phyloP scores from a whole-genome alignment of 176 grass and related monocot genomes.

The Musa troglodytarum region DNA sequence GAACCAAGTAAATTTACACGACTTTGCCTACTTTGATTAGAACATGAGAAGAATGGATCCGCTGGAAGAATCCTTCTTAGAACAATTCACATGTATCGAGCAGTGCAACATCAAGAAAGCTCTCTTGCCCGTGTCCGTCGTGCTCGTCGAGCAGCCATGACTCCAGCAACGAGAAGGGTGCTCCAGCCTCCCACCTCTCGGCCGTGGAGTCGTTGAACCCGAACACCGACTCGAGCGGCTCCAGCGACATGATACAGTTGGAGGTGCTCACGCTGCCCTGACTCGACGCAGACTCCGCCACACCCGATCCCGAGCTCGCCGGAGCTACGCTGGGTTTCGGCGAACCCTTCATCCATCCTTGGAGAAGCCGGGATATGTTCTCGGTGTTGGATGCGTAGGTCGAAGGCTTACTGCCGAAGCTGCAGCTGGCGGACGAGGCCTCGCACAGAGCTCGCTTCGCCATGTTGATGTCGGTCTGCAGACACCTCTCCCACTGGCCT shows the following conservation, averaged over 20 bases:
- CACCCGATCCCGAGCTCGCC: background rate
- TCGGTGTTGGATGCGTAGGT: slow-evolving; percentile 52
- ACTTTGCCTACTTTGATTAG: too few species aligned
- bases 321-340: slow-evolving; percentile 18
- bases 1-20: too few species aligned
- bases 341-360: slow-evolving; percentile 39
- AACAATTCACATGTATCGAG: background rate
- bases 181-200: slow-evolving; percentile 23
- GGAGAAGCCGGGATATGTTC: slow-evolving; percentile 77
- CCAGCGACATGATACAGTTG: background rate
- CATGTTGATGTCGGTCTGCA: slow-evolving; percentile 76
- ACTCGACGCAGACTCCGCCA: slow-evolving; percentile 16
- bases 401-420: background rate
- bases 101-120: background rate
- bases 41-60: too few species aligned
- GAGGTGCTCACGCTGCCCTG: background rate
- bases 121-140: slow-evolving; percentile 10
- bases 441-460: slow-evolving; percentile 58
- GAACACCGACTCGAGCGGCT: background rate
- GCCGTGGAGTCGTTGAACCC: slow-evolving; percentile 1
- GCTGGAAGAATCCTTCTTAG: background rate
- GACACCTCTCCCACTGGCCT: slow-evolving; percentile 68
- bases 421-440: slow-evolving; percentile 28
- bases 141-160: slow-evolving; percentile 53
- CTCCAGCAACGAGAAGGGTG: slow-evolving; percentile 31